A percentile compares a stretch with the other conserved stretches of the same genome.
Evolutionary conservation across 108 stramenopile species (phyloP).

Genomic region (Fragilariopsis cylindrus): DNA sequence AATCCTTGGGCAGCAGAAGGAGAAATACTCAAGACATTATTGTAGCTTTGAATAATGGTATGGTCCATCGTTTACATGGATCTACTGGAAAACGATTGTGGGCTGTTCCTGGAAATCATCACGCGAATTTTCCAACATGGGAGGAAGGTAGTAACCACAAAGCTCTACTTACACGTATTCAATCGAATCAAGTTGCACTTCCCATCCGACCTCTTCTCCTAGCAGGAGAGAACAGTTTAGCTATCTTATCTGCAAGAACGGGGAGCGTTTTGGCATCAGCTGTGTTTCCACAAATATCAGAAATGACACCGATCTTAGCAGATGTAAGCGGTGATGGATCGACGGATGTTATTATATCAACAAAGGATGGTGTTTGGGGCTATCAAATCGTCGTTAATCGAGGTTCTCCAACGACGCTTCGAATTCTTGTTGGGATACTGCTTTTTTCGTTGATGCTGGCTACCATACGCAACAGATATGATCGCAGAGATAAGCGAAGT

Average conservation of each 20-base stretch:
- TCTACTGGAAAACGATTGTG: constrained; percentile 51
- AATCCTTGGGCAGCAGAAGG: constrained; percentile 50
- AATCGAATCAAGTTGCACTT: constrained; percentile 38
- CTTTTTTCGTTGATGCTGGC: constrained; percentile 64
- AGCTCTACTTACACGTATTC: constrained; percentile 51
- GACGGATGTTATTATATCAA: constrained; percentile 69
- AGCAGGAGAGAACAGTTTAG: constrained; percentile 71
- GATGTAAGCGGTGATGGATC: constrained; percentile 87
- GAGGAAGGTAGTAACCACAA: constrained; percentile 23
- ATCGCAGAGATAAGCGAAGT: constrained; percentile 51
- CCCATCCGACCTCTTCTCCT: constrained; percentile 69
- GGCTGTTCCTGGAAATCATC: constrained; percentile 44
- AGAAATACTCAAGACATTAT: constrained; percentile 63
- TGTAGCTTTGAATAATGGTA: constrained; percentile 76
- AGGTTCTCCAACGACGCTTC: constrained; percentile 51
- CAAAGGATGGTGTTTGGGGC: constrained; percentile 81
- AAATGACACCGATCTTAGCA: constrained; percentile 53
- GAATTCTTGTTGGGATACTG: constrained; percentile 66
- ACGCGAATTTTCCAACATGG: constrained; percentile 59
- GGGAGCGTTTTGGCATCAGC: constrained; percentile 64
- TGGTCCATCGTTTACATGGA: constrained; percentile 64
- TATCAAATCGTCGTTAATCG: constrained; percentile 62
- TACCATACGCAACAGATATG: constrained; percentile 63
- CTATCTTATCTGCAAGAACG: constrained; percentile 56
- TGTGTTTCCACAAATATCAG: constrained; percentile 63